Evolutionary conservation across 768 basidiomycete species (phyloP), one percentile per base, ranked within the genome.

Genomic region (Pseudohyphozyma bogoriensis): DNA sequence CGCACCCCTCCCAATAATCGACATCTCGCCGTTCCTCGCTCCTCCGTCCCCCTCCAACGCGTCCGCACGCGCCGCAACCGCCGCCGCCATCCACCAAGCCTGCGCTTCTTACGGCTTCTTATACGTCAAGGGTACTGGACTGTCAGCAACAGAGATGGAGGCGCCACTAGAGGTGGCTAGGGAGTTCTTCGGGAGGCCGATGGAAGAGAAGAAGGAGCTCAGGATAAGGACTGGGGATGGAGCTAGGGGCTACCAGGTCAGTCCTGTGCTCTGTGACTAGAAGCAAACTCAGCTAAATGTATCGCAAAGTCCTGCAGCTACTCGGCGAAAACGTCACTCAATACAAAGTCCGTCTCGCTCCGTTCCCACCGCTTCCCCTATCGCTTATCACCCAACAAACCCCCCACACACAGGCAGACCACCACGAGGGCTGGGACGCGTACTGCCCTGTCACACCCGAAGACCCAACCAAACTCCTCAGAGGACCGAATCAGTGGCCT

Each of bases 401-500:
- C n/a, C n/a, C n/a, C n/a, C n/a, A n/a, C n/a, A n/a, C n/a, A n/a
- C n/a, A n/a, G n/a, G 53, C 55, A 22, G 55, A 56, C 32, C 46
- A 60, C n/a, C 63, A 64, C 51, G 63, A 64, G 24, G 63, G 63
- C 2, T 51, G 59, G 18, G 63, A 64, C 24, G 29, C 60, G 3
- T 64, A 89, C 71, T 86, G 80, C 73, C 78, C 80, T 12, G 82
- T 81, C 55, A 80, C 82, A 4, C 31, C 51, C 10, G 60, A 61
- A n/a, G 50, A 56, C 37, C 29, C 61, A 0, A 20, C 18, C 0
- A 52, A 44, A 24, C 55, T 56, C 0, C 73, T 92, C 0, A 84
- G 85, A 82, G 90, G 90, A 16, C 82, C 83, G 72, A 95, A 93
- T 70, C 89, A 87, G 61, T 93, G 87, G 85, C 90, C 89, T 0